A percentile compares a stretch with the other conserved stretches of the same genome.
phyloP scores from a whole-genome alignment of 768 basidiomycete species.

The Suillus clintonianus region DNA sequence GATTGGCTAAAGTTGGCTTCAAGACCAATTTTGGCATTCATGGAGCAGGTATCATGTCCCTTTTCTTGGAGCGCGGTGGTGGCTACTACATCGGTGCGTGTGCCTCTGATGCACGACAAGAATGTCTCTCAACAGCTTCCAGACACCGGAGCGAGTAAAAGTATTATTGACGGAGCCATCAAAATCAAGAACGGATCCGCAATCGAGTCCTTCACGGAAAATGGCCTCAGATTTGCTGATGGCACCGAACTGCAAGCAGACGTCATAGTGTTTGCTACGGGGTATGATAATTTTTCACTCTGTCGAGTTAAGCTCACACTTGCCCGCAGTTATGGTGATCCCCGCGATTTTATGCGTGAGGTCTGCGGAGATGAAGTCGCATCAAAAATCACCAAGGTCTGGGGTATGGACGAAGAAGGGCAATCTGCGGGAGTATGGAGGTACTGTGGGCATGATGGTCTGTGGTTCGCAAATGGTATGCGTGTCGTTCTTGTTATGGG shows the following conservation, averaged over 20 bases:
- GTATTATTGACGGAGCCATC: conserved; percentile 49
- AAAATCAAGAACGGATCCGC: conserved; percentile 48
- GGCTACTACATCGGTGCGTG: conserved; percentile 43
- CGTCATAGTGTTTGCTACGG: conserved; percentile 33
- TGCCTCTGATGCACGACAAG: not conserved
- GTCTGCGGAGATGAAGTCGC: conserved; percentile 50
- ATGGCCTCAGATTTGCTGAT: conserved; percentile 31
- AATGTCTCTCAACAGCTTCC: not conserved
- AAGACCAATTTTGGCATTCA: conserved; percentile 37
- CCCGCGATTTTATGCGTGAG: conserved; percentile 38
- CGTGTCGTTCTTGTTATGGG: not conserved
- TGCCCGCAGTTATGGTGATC: conserved; percentile 47
- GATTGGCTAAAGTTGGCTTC: conserved; percentile 40
- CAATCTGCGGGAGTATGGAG: conserved; percentile 48
- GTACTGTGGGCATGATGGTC: conserved; percentile 36
- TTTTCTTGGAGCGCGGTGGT: conserved; percentile 31
- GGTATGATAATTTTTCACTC: conserved; percentile 13
- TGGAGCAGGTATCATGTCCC: conserved; percentile 32
- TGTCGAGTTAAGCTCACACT: not conserved
- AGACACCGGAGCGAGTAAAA: conserved; percentile 44
- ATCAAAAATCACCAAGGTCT: conserved; percentile 48
- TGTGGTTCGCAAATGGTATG: conserved; percentile 31
- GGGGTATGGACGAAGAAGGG: conserved; percentile 67
- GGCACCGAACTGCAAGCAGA: conserved; percentile 34
- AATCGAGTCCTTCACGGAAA: conserved; percentile 32